Evolutionary conservation across 2,329 filamentous ascomycete species (phyloP), one percentile per base, ranked within the genome.

Genomic region (Hypoxylon sp.): DNA sequence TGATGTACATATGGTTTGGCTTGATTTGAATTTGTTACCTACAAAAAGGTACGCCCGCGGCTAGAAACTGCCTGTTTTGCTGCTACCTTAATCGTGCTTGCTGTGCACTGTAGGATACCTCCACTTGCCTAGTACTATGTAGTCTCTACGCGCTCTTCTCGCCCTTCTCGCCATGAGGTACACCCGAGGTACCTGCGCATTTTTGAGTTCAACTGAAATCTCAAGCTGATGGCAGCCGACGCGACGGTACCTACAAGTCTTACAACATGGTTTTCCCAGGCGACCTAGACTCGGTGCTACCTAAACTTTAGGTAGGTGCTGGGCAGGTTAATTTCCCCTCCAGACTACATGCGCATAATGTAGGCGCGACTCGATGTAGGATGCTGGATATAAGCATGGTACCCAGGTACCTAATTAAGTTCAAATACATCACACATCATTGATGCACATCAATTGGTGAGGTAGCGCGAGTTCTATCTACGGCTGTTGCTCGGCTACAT

Each of bases 401-500:
- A 59, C 46, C n/a, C 44, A 32, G 24, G n/a, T 60, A 35, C 47
- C 35, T 60, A 51, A 51, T 42, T 60, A 60, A 27, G 57, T 52
- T 50, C 24, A 27, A 27, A 27, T 27, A 27, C 24, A 27, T n/a
- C n/a, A n/a, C n/a, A n/a, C n/a, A n/a, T n/a, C n/a, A n/a, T n/a
- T n/a, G n/a, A n/a, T n/a, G n/a, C n/a, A n/a, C n/a, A n/a, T 27
- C 24, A 27, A 27, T 27, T 27, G 24, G 24, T 5, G 24, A 54
- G 31, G 44, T 32, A 53, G 52, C 21, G 50, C 31, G 39, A n/a
- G 52, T 55, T 48, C 35, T 29, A 32, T 60, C 42, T 35, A 68
- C 65, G 65, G 65, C 61, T 68, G 56, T 68, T 65, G 62, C 65
- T 68, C 65, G 65, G 65, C 57, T 65, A 44, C 53, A 56, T 47